A percentile compares a stretch with the other conserved stretches of the same genome.
Conservation (phyloP, 495 filamentous ascomycete species). For the Hypoxylon fragiforme region DNA sequence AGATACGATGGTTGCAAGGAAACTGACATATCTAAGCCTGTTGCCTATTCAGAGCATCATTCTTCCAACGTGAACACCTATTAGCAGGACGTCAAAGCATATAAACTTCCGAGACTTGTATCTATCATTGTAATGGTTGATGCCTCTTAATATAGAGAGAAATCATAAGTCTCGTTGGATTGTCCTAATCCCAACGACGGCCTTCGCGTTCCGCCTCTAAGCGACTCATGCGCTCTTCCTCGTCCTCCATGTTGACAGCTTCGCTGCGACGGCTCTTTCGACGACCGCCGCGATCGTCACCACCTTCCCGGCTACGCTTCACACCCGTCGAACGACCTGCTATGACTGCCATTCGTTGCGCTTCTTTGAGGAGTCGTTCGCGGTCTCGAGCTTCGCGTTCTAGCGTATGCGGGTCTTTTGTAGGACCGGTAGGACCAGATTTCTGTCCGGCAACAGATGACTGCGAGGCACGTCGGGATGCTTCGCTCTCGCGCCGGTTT, state of each 20-base stretch:
- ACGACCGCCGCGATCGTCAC: constrained; percentile 45
- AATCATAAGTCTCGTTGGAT: neutral
- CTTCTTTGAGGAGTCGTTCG: constrained; percentile 76
- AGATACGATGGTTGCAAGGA: neutral
- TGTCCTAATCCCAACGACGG: constrained; percentile 44
- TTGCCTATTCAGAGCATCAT: too few relatives aligned
- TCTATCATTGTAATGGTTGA: too few relatives aligned
- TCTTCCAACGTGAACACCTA: too few relatives aligned
- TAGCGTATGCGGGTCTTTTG: constrained; percentile 67
- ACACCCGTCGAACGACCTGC: constrained; percentile 35
- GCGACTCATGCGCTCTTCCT: constrained; percentile 56
- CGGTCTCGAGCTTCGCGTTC: constrained; percentile 77
- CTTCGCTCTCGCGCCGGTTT: constrained; percentile 34
- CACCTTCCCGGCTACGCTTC: constrained; percentile 50
- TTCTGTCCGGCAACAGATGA: constrained; percentile 48
- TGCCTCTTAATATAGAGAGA: neutral
- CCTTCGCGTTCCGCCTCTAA: constrained; percentile 53
- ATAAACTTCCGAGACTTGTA: too few relatives aligned
- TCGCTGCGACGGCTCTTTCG: constrained; percentile 49
- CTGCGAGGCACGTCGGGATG: constrained; percentile 41
- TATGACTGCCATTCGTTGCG: constrained; percentile 68
- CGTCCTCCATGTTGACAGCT: constrained; percentile 45
- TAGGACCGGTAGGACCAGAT: constrained; percentile 14
- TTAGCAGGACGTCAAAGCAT: too few relatives aligned
- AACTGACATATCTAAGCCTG: too few relatives aligned